A percentile compares a stretch with the other conserved stretches of the same genome.
phyloP scores from a whole-genome alignment of 1,139 yeast species.

The Yamadazyma sp. region DNA sequence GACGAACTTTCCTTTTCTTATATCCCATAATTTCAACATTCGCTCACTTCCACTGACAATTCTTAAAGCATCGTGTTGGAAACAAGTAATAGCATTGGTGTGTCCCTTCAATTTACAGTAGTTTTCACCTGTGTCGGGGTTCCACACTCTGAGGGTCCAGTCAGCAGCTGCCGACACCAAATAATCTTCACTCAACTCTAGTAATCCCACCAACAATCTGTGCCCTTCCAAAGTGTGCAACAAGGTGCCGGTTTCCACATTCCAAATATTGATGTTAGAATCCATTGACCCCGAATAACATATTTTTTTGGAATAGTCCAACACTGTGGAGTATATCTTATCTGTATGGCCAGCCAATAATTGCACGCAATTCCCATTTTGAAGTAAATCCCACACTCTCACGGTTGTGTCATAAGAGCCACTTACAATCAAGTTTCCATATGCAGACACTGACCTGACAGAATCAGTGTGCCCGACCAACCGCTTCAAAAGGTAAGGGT shows the following conservation, averaged over 20 bases:
- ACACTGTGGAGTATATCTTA: constrained; percentile 81
- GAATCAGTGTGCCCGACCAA: constrained; percentile 83
- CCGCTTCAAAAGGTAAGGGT: constrained; percentile 75
- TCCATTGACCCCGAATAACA: constrained; percentile 96
- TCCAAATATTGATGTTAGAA: constrained; percentile 87
- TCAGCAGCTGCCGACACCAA: constrained; percentile 98
- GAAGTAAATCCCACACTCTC: constrained; percentile 84
- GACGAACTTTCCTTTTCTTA: constrained; percentile 71
- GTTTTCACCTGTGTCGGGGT: constrained; percentile 73
- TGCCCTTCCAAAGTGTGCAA: constrained; percentile 77
- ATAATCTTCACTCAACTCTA: constrained; percentile 73
- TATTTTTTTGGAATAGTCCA: constrained; percentile 71
- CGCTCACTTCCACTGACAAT: constrained; percentile 88
- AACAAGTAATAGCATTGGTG: constrained; percentile 87
- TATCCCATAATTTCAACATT: constrained; percentile 81
- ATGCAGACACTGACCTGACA: constrained; percentile 85
- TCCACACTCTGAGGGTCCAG: constrained; percentile 88
- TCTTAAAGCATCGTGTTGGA: constrained; percentile 83
- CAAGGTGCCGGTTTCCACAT: constrained; percentile 70
- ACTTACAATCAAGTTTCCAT: constrained; percentile 79
- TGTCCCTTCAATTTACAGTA: constrained; percentile 79
- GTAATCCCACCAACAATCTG: constrained; percentile 82
- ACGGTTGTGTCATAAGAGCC: constrained; percentile 92
- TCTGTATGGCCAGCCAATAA: constrained; percentile 82
- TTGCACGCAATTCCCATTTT: constrained; percentile 70